Evolutionary conservation across 2,329 filamentous ascomycete species (phyloP).

Genomic region (Plenodomus lindquistii): DNA sequence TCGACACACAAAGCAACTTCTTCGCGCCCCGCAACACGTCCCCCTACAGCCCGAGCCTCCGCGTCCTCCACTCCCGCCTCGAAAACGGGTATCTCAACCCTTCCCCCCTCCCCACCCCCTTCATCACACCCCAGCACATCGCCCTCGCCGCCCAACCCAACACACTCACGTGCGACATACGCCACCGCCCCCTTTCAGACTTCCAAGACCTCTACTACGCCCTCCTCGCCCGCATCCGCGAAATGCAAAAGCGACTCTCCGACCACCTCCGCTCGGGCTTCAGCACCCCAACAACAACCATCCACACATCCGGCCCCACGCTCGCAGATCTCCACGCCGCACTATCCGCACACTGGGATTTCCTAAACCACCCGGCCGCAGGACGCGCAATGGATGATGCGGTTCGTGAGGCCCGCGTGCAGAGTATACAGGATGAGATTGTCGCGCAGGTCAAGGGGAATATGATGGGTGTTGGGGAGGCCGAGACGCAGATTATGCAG

Average conservation of each 20-base stretch:
- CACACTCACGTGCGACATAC: conserved; percentile 22
- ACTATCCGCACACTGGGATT: conserved; percentile 26
- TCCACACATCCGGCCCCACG: conserved; percentile 16
- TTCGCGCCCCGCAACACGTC: conserved; percentile 11
- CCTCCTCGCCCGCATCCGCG: conserved; percentile 28
- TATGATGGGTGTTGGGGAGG: conserved; percentile 14
- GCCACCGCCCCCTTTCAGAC: conserved; percentile 53
- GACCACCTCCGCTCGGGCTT: conserved; percentile 32
- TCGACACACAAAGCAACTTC: conserved; percentile 13
- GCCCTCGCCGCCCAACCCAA: conserved; percentile 38
- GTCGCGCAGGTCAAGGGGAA: conserved; percentile 10
- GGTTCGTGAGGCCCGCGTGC: conserved; percentile 21
- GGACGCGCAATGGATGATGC: conserved; percentile 32
- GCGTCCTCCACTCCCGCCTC: conserved; percentile 38
- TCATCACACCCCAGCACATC: conserved; percentile 13
- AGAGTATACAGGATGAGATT: conserved; percentile 22
- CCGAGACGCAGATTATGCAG: conserved; percentile 14
- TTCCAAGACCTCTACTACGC: conserved; percentile 42
- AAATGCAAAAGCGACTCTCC: conserved; percentile 25
- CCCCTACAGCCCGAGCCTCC: conserved; percentile 34
- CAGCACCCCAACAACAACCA: conserved; percentile 9
- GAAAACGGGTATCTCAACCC: conserved; percentile 30
- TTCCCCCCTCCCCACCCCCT: conserved; percentile 14
- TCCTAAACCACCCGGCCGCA: conserved; percentile 27
- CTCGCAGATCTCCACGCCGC: conserved; percentile 17